Percentiles rank a stretch among this genome's conserved stretches.
phyloP scores from a whole-genome alignment of 2,329 filamentous ascomycete species.

The Colletotrichum camelliae region DNA sequence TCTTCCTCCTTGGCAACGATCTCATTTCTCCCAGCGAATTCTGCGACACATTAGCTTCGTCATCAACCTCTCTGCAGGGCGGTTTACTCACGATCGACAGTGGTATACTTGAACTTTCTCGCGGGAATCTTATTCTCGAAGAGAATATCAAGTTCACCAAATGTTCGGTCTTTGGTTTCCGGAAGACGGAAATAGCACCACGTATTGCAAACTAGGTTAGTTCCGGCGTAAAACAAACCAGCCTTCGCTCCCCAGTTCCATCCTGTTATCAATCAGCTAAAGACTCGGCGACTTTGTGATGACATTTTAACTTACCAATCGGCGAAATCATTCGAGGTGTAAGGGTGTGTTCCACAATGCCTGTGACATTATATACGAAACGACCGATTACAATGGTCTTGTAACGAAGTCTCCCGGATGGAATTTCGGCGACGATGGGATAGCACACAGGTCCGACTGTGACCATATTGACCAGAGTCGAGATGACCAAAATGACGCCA shows the following conservation, averaged over 20 bases:
- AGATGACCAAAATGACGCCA: conserved; percentile 35
- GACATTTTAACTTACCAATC: conserved; percentile 9
- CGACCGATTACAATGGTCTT: conserved; percentile 51
- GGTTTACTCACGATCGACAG: conserved; percentile 22
- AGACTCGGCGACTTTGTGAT: accelerated
- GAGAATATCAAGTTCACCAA: conserved; percentile 44
- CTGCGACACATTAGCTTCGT: background rate
- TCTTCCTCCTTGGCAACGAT: background rate
- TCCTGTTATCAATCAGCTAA: conserved; percentile 18
- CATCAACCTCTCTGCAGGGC: background rate
- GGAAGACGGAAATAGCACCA: conserved; percentile 49
- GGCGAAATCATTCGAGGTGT: conserved; percentile 42
- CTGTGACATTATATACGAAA: conserved; percentile 43
- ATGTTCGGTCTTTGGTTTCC: conserved; percentile 50
- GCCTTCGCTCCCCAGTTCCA: conserved; percentile 46
- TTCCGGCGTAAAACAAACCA: conserved; percentile 46
- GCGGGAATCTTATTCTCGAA: conserved; percentile 26
- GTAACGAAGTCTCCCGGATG: conserved; percentile 49
- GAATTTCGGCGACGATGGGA: conserved; percentile 48
- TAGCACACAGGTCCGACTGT: conserved; percentile 44
- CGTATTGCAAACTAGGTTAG: conserved; percentile 38
- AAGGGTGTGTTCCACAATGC: conserved; percentile 44
- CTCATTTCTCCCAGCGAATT: background rate
- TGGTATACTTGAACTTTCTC: conserved; percentile 31
- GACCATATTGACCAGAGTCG: conserved; percentile 36